These are phyloP conservation scores for Mangifera indica DNA, from an alignment of 345 rosid genomes.

Conservation along the genomic window DNA sequence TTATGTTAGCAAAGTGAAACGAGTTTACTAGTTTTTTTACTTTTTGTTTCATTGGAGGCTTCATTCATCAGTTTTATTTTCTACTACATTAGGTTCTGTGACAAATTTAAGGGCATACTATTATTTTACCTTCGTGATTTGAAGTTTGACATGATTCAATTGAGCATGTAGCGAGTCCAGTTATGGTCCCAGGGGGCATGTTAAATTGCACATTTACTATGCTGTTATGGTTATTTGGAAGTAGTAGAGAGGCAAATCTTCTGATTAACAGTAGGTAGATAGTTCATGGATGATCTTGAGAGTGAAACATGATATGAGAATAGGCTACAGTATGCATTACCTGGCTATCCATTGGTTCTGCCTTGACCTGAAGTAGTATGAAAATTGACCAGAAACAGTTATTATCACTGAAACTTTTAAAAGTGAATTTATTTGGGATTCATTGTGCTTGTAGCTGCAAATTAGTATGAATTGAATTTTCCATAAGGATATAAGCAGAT, in stretches of 20 bases:
- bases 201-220: background rate
- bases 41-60: background rate
- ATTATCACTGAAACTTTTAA: no score
- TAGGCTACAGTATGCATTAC: background rate
- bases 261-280: background rate
- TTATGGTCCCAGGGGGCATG: background rate
- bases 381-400: background rate
- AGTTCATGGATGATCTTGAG: background rate
- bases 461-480: no score
- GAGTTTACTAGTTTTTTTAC: no score
- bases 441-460: no score
- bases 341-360: background rate
- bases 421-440: no score
- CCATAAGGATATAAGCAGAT: no score
- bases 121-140: background rate
- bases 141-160: background rate
- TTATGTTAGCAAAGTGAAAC: no score
- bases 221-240: background rate
- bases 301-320: background rate
- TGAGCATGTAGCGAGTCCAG: background rate
- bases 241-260: background rate
- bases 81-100: background rate
- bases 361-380: background rate
- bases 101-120: background rate
- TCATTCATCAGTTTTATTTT: background rate